Evolutionary conservation across 179 eudicot genomes (phyloP), one percentile per base, ranked within the genome.

Genomic region (Silene vulgaris): DNA sequence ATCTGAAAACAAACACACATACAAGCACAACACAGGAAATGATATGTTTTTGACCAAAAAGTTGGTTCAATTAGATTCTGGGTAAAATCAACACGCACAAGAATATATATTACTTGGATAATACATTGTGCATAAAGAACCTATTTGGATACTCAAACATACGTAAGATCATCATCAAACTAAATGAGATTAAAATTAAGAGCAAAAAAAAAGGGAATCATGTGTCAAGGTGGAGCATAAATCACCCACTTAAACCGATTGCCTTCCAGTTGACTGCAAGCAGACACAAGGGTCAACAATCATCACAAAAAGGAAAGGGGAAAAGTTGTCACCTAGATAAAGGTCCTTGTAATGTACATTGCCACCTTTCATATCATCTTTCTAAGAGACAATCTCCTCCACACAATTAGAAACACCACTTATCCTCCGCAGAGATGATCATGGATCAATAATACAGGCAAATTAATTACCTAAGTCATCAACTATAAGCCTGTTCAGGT

Each of bases 161-260:
- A 66, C 3, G 14, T 40, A 68, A 68, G 29, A 68, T 30, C 72
- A 40, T 19, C 56, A 17, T 43, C n/a, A 68, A 68, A 68, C 40
- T 35, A 13, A 43, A 19, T 9, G 23, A 68, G 26, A 7, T n/a
- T 52, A 68, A 45, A 45, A 45, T 43, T 26, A 8, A 43, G 11
- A 26, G 21, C 6, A 21, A 69, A 48, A 48, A 23, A 5, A 69
- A 23, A 23, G 26, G 26, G 16, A 45, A 69, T 69, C 37, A 11
- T 48, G 60, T 23, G 73, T 21, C 59, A 69, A 45, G 72, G 12
- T 68, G 52, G 72, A 45, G 60, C 19, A 23, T 69, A 69, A 52
- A 69, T 48, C 73, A 69, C 60, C n/a, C 19, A 13, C n/a, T 23
- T 69, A 20, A 20, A 20, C 14, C 8, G 35, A 69, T 69, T 69